Conservation (phyloP, 2,329 filamentous ascomycete genomes). For the Fusarium redolens region DNA sequence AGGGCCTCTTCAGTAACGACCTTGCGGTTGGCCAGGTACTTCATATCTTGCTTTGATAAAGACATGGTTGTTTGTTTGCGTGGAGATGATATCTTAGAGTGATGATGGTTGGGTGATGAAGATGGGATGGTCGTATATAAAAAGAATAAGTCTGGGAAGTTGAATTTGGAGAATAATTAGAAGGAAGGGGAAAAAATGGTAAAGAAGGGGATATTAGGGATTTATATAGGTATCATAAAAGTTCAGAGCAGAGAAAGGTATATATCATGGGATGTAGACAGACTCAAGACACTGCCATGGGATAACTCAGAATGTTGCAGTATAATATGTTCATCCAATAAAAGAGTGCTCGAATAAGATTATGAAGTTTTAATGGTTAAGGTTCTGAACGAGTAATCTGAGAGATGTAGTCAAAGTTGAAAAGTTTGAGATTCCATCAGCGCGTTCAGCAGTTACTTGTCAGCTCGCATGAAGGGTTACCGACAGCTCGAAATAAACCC, state of each 20-base stretch:
- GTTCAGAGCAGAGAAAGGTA: not conserved
- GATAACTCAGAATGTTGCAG: not conserved
- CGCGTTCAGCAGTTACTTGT: not conserved
- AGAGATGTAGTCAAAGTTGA: not conserved
- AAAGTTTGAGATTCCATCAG: not conserved
- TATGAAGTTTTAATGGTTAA: fast-evolving
- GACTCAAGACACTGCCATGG: not conserved
- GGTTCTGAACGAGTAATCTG: too few species aligned
- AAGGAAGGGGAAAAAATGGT: fast-evolving
- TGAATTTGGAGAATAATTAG: not conserved
- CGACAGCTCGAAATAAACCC: fast-evolving
- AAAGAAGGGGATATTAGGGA: fast-evolving
- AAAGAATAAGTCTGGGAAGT: not conserved
- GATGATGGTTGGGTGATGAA: not conserved
- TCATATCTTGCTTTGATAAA: not conserved
- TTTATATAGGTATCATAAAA: not conserved
- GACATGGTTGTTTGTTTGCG: not conserved
- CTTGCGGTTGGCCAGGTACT: not conserved
- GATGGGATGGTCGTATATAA: not conserved
- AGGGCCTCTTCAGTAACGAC: not conserved
- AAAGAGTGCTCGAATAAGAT: fast-evolving
- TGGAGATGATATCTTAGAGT: not conserved
- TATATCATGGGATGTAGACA: too few species aligned
- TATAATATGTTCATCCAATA: not conserved
- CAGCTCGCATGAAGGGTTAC: not conserved